Evolutionary conservation across 257 asterid genomes (phyloP).

Genomic region (Scutellaria galericulata): DNA sequence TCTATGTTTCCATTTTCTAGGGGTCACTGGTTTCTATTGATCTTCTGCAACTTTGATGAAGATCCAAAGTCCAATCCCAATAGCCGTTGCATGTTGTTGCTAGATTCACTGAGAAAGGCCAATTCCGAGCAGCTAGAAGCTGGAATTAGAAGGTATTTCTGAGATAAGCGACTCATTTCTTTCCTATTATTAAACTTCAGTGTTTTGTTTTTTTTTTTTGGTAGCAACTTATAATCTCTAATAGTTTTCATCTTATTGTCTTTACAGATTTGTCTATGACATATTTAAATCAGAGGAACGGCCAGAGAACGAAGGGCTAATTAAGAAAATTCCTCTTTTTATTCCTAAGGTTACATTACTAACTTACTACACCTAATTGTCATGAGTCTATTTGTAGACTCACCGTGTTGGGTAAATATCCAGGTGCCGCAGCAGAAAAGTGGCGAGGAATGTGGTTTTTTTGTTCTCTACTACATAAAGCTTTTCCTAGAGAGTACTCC

Average conservation of each 20-base stretch:
- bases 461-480: constrained; percentile 54
- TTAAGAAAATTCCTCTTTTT: constrained; percentile 54
- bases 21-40: constrained; percentile 84
- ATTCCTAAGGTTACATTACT: constrained; percentile 57
- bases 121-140: constrained; percentile 54
- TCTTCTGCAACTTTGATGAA: constrained; percentile 70
- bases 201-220: not conserved
- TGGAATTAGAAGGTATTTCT: constrained; percentile 57
- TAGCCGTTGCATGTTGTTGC: constrained; percentile 69
- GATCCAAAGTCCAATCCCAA: constrained; percentile 36
- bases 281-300: constrained; percentile 44
- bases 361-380: constrained; percentile 17
- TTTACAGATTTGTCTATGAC: constrained; percentile 58
- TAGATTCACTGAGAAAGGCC: constrained; percentile 59
- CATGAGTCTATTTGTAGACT: constrained; percentile 22
- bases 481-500: constrained; percentile 61
- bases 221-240: not conserved
- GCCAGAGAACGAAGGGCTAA: constrained; percentile 37
- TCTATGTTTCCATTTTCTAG: constrained; percentile 41
- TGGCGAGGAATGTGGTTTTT: constrained; percentile 61
- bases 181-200: not conserved
- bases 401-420: not conserved
- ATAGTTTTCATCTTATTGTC: constrained; percentile 10
- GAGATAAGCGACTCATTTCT: not conserved
- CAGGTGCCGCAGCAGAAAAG: constrained; percentile 81